Evolutionary conservation across 2,329 filamentous ascomycete species (phyloP).

Genomic region (Fusarium ramigenum): DNA sequence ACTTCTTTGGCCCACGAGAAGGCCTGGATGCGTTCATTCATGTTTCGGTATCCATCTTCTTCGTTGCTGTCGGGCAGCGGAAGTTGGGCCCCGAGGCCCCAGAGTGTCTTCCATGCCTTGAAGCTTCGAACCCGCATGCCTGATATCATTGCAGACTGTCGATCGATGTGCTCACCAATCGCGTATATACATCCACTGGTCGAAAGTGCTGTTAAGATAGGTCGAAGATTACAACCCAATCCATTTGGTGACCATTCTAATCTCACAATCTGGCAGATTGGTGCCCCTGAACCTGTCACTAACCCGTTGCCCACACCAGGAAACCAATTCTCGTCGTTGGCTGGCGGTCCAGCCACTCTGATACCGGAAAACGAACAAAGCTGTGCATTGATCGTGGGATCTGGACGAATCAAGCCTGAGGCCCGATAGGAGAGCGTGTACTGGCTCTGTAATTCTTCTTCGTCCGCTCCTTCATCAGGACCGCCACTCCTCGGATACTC

Average conservation of each 20-base stretch:
- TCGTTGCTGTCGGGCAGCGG: constrained; percentile 56
- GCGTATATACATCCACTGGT: constrained; percentile 60
- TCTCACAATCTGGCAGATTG: constrained; percentile 63
- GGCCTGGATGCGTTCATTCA: constrained; percentile 58
- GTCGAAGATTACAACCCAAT: constrained; percentile 63
- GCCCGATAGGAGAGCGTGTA: constrained; percentile 49
- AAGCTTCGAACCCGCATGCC: constrained; percentile 52
- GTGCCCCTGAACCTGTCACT: constrained; percentile 58
- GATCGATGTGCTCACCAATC: constrained; percentile 59
- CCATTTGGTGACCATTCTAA: constrained; percentile 68
- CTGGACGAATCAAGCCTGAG: constrained; percentile 49
- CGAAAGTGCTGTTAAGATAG: constrained; percentile 61
- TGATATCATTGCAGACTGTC: constrained; percentile 39
- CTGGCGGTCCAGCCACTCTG: constrained; percentile 41
- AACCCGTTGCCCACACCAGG: constrained; percentile 57
- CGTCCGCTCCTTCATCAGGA: constrained; percentile 41
- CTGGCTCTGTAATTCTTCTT: constrained; percentile 45
- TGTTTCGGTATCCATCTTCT: constrained; percentile 45
- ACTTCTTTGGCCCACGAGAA: constrained; percentile 64
- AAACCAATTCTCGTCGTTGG: constrained; percentile 45
- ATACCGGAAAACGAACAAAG: constrained; percentile 54
- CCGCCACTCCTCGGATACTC: constrained; percentile 49
- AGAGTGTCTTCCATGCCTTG: constrained; percentile 63
- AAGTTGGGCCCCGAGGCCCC: constrained; percentile 64
- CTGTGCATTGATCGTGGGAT: constrained; percentile 56